Base-by-base conservation (phyloP, 495 filamentous ascomycete genomes). In the Penicillium lagena region DNA sequence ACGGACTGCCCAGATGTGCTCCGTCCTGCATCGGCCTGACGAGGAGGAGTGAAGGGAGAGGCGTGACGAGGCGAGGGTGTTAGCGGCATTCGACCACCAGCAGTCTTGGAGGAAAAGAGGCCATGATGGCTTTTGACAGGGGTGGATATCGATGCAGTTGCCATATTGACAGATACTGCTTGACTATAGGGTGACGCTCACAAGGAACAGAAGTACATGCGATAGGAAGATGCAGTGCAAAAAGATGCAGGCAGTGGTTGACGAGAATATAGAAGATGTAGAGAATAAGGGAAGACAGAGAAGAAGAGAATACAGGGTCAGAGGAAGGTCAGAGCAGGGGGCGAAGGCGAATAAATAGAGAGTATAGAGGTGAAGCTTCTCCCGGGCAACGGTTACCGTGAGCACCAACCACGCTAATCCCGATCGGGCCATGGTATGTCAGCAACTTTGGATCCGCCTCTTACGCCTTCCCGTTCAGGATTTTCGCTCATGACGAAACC, bases 121-220 rank as follows among this genome's bases (percentile, higher is more conserved):
- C 88, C 87, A 67, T 85, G 80, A 66, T 95, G 91, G 76, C 85
- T 90, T 78, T 94, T 96, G 62, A 91, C 73, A 34, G 93, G 93
- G 45, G 93, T 98, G 43, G 87, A 86, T 62, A 96, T 84, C 56
- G 85, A 77, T 67, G 82, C 78, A 59, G 87, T 86, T 64, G 93
- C 89, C 93, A 97, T 98, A 58, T 53, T 77, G 66, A 46, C 32
- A 34, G 10, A 9, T 50, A 51, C 28, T 49, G 35, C 29, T 48
- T 8, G 29, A 30, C 29, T 12, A 40, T 22, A 22, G 22, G 22
- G 22, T 22, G 22, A 22, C 22, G 22, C 22, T 22, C 22, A 22
- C 22, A 4, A 22, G 22, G 22, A 2, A 22, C 22, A 22, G 4
- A 22, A 22, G 22, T 22, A 22, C 22, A 22, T 22, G 22, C 22